Percentiles rank a stretch among this genome's conserved stretches.
Conservation (phyloP, 2,329 filamentous ascomycete genomes). For the Penicillium sp. region DNA sequence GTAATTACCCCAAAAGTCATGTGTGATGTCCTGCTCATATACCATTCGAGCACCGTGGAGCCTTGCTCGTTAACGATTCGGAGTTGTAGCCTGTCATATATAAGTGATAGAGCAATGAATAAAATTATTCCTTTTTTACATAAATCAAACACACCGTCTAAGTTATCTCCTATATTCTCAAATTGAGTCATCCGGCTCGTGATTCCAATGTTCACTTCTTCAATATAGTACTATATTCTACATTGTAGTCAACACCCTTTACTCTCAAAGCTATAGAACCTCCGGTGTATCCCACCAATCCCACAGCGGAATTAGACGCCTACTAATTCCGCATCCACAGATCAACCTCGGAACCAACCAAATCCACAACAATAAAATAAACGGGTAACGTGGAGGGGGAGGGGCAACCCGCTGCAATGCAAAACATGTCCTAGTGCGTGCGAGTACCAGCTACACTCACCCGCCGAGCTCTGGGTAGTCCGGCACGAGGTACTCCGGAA, state of each 20-base stretch:
- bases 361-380: background rate
- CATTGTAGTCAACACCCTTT: background rate
- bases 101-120: conserved; percentile 15
- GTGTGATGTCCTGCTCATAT: conserved; percentile 30
- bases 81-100: conserved; percentile 13
- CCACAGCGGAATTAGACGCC: conserved; percentile 3
- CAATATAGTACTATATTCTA: background rate
- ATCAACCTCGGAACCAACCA: background rate
- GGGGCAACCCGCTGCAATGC: conserved; percentile 12
- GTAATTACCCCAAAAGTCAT: conserved; percentile 15
- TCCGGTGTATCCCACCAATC: background rate
- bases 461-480: background rate
- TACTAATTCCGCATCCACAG: conserved; percentile 9
- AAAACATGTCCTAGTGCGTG: conserved; percentile 9
- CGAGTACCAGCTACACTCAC: background rate
- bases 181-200: background rate
- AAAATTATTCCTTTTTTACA: conserved; percentile 7
- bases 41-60: conserved; percentile 23
- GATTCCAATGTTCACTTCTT: background rate
- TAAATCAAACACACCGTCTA: background rate
- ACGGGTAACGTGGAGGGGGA: conserved; percentile 6
- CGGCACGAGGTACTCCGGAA: conserved; percentile 6
- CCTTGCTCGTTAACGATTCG: conserved; percentile 19
- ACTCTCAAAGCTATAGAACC: background rate
- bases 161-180: background rate